Base-by-base conservation (phyloP, 257 asterid genomes). In the Gardenia jasminoides region DNA sequence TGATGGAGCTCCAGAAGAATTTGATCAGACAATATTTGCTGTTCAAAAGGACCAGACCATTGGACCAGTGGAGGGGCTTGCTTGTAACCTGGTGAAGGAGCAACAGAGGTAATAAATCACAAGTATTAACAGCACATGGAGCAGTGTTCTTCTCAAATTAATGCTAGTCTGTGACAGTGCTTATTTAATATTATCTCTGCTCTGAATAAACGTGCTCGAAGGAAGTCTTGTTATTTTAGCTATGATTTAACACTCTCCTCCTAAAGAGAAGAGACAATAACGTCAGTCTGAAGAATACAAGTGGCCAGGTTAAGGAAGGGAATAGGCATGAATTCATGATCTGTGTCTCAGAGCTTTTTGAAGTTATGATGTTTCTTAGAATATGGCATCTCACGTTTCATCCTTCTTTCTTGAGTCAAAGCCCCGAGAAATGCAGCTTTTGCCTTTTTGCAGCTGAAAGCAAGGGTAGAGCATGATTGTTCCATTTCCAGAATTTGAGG, bases 1-100 rank as follows among this genome's bases (percentile, higher is more conserved):
- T 75, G 97, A 92, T 79, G 94, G 84, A 74, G 98, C 98, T 78
- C 98, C 98, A 0, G 98, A 91, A 76, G 99, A 96, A 80, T 93
- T 96, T 82, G 99, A 96, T 84, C 98, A 96, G 88, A 92, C 98
- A 17, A 89, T 96, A 81, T 96, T 95, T 85, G 28, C 89, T 15
- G 93, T 92, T 78, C 91, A 75, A 78, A 83, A 69, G 77, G 93
- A 88, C 81, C 84, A 88, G 70, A 84, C 88, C 16, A 82, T 93
- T 71, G 98, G 97, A 47, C 81, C 84, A 0, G 83, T 87, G 4
- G 98, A 93, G 86, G 72, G 84, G 52, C 94, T 89, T 52, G 90
- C 92, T 81, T 91, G 89, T 74, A 84, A 87, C 85, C 87, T 96
- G 66, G 97, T 93, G 58, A 89, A 81, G 83, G 99, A 96, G 50